Conservation (phyloP, 2,329 filamentous ascomycete genomes). For the Keithomyces neogunnii region DNA sequence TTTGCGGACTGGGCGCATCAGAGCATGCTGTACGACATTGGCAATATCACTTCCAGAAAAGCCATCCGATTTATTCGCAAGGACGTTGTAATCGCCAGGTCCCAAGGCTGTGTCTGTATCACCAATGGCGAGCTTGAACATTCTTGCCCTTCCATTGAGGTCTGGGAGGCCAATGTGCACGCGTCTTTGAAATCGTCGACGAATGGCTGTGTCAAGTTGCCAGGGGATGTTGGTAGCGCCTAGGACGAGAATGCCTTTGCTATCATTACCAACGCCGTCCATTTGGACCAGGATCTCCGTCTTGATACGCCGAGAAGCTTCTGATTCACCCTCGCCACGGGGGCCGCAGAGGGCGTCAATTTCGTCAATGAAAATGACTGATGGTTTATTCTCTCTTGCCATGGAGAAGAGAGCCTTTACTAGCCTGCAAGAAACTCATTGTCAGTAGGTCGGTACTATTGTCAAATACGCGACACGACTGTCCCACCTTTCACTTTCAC, state of each 20-base stretch:
- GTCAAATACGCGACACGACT: not conserved
- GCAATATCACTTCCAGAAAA: conserved; percentile 95
- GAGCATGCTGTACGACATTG: conserved; percentile 89
- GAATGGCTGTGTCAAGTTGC: conserved; percentile 94
- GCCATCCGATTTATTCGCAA: conserved; percentile 79
- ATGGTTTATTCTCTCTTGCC: conserved; percentile 95
- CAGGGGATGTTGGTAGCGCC: conserved; percentile 98
- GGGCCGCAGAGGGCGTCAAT: conserved; percentile 94
- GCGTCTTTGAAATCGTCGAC: conserved; percentile 88
- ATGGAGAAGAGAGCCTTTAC: conserved; percentile 97
- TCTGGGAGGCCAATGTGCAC: conserved; percentile 95
- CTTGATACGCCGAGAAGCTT: conserved; percentile 95
- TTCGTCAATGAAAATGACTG: conserved; percentile 98
- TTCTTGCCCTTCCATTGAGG: conserved; percentile 73
- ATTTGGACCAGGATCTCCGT: conserved; percentile 98
- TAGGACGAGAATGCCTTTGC: conserved; percentile 84
- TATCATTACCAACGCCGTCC: conserved; percentile 97
- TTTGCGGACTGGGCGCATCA: conserved; percentile 96
- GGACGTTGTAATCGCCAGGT: conserved; percentile 65
- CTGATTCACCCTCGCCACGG: conserved; percentile 88
- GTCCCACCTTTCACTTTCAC: conserved; percentile 84
- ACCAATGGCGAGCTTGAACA: conserved; percentile 95
- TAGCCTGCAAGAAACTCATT: conserved; percentile 44
- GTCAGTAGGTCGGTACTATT: conserved; percentile 14
- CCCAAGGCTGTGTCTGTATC: conserved; percentile 81